Evolutionary conservation across 2,329 filamentous ascomycete genomes (phyloP).

Genomic region (Xylaria hypoxylon): DNA sequence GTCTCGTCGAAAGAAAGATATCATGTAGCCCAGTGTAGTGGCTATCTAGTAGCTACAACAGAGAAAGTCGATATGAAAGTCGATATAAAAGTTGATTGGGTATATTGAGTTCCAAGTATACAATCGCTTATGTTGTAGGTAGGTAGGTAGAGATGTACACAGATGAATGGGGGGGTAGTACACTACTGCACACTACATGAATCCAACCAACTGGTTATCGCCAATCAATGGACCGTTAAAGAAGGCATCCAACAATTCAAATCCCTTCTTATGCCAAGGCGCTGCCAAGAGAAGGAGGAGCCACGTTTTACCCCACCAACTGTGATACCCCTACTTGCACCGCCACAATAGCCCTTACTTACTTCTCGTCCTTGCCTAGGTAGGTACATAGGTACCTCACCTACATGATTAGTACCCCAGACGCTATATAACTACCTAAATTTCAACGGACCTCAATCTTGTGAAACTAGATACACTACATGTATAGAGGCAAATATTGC

Average conservation of each 20-base stretch:
- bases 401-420: no score
- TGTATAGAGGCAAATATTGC: no score
- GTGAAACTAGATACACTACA: no score
- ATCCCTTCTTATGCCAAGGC: slow-evolving; percentile 7
- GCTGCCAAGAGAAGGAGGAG: slow-evolving; percentile 20
- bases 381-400: no score
- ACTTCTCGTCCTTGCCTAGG: neutral
- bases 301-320: slow-evolving; percentile 39
- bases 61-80: slow-evolving; percentile 11
- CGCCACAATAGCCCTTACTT: slow-evolving; percentile 32
- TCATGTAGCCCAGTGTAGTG: slow-evolving; percentile 2
- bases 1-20: slow-evolving; percentile 3
- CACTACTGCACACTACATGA: slow-evolving; percentile 17
- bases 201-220: slow-evolving; percentile 23
- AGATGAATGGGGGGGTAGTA: slow-evolving; percentile 19
- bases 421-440: no score
- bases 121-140: slow-evolving; percentile 11
- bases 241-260: slow-evolving; percentile 35
- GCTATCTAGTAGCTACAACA: slow-evolving; percentile 16
- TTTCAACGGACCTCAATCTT: no score
- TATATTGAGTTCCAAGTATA: slow-evolving; percentile 21
- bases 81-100: slow-evolving; percentile 11
- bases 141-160: slow-evolving; percentile 18
- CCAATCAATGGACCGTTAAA: slow-evolving; percentile 28
- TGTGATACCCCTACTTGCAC: slow-evolving; percentile 13